Evolutionary conservation across 176 grass and related monocot species (phyloP).

Genomic region (Oryza australiensis): DNA sequence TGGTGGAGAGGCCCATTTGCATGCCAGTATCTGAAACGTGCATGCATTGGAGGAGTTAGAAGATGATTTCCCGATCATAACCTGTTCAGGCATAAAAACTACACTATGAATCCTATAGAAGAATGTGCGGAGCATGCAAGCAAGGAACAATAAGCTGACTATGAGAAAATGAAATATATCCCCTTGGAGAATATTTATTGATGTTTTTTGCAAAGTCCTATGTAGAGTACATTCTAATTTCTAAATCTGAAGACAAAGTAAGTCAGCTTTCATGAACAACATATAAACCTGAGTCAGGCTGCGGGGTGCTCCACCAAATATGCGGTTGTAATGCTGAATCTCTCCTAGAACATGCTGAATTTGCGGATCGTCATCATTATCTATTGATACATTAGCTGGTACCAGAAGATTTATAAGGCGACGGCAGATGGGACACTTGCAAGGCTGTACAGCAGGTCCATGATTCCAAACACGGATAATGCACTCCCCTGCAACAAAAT

Average conservation of each 20-base stretch:
- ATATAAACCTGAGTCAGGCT: slow-evolving; percentile 73
- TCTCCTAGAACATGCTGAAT: slow-evolving; percentile 53
- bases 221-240: not conserved
- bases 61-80: not conserved
- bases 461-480: slow-evolving; percentile 87
- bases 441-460: slow-evolving; percentile 73
- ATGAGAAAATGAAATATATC: not conserved
- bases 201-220: not conserved
- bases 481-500: slow-evolving; percentile 66
- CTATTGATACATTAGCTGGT: slow-evolving; percentile 53
- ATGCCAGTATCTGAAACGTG: not conserved
- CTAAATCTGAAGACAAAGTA: not conserved
- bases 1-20: not conserved
- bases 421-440: slow-evolving; percentile 91
- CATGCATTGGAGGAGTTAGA: not conserved
- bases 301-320: slow-evolving; percentile 71
- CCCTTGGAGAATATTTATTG: not conserved
- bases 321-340: slow-evolving; percentile 68
- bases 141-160: not conserved
- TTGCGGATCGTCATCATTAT: slow-evolving; percentile 45
- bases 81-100: not conserved
- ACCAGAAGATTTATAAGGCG: slow-evolving; percentile 78
- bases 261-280: not conserved
- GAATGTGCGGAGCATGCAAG: not conserved
- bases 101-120: not conserved